Conservation (phyloP, 2,329 filamentous ascomycete species). For the Pseudomassariella vexata region DNA sequence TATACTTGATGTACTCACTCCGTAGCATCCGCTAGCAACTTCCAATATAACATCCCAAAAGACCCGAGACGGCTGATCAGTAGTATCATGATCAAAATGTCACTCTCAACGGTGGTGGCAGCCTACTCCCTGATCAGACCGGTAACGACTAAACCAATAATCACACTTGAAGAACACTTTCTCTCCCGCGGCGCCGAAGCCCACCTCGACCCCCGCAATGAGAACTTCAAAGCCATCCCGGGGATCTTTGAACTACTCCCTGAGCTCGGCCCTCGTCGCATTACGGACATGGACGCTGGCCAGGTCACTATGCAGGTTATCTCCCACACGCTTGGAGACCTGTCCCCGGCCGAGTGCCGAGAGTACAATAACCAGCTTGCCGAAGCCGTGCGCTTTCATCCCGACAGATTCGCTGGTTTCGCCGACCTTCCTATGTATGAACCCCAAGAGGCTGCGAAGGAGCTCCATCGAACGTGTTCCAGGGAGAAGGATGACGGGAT, state of each 20-base stretch:
- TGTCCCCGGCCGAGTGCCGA: constrained; percentile 2
- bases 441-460: constrained; percentile 3
- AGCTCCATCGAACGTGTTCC: constrained; percentile 6
- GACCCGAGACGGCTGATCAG: too few species aligned
- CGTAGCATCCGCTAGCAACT: too few species aligned
- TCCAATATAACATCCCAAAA: too few species aligned
- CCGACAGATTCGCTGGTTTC: constrained; percentile 4
- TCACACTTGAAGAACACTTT: constrained; percentile 1
- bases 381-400: constrained; percentile 1
- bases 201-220: constrained; percentile 1
- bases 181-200: constrained; percentile 1
- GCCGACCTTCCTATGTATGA: constrained; percentile 4
- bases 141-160: too few species aligned
- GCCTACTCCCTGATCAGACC: too few species aligned
- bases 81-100: too few species aligned
- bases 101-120: too few species aligned
- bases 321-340: constrained; percentile 5
- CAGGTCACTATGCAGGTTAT: constrained; percentile 5
- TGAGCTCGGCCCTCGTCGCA: constrained; percentile 4
- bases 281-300: constrained; percentile 5
- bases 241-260: constrained; percentile 3
- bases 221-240: constrained; percentile 3
- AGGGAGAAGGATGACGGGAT: not conserved
- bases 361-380: constrained; percentile 6
- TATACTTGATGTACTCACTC: too few species aligned